phyloP scores from a whole-genome alignment of 495 filamentous ascomycete species.

The Penicillium alfredii region DNA sequence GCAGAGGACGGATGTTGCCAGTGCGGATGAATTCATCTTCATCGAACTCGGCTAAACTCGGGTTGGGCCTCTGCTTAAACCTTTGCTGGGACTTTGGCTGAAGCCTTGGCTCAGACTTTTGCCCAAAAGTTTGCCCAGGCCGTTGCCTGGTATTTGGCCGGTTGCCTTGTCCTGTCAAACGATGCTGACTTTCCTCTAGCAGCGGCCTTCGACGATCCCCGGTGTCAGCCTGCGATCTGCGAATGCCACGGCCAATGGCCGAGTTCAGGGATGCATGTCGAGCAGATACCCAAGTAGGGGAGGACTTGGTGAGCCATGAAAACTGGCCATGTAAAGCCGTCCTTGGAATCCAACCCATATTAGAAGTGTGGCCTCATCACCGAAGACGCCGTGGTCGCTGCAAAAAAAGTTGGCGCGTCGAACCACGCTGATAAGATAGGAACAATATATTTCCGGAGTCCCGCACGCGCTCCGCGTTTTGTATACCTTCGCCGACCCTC shows the following conservation, averaged over 20 bases:
- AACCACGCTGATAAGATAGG: neutral
- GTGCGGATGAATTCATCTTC: constrained; percentile 30
- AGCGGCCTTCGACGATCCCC: neutral
- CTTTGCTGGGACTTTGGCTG: no score
- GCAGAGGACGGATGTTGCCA: constrained; percentile 28
- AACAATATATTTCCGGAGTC: no score
- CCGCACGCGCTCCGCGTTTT: no score
- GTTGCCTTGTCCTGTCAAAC: neutral
- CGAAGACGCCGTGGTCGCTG: neutral
- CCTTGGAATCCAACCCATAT: constrained; percentile 9
- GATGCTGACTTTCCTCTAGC: no score
- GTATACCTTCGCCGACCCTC: no score
- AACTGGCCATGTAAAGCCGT: neutral
- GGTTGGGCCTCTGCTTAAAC: no score
- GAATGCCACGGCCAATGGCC: constrained; percentile 49
- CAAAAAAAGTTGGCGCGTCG: neutral
- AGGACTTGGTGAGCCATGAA: neutral
- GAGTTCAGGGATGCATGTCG: constrained; percentile 50
- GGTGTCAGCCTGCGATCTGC: constrained; percentile 26
- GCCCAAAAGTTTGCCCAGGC: neutral
- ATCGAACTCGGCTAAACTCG: constrained; percentile 18
- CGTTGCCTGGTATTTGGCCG: neutral
- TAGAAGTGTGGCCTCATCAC: neutral
- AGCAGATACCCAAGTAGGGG: constrained; percentile 1
- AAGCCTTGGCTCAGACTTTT: no score